These are phyloP conservation scores for Tripterygium wilfordii DNA, from an alignment of 177 flowering plant genomes.

Conservation along the genomic window DNA sequence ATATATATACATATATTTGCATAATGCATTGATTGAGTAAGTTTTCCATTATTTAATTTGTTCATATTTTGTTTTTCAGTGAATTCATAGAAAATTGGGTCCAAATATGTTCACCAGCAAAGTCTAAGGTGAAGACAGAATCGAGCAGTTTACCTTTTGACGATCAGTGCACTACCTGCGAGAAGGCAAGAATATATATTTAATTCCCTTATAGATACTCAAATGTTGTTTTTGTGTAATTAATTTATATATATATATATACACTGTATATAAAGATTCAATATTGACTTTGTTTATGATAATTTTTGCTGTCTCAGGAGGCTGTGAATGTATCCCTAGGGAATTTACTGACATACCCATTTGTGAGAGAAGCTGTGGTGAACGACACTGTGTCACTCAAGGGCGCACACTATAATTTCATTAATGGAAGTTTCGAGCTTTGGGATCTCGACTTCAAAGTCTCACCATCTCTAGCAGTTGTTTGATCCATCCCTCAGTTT, in stretches of 20 bases:
- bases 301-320: constrained; percentile 32
- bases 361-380: constrained; percentile 35
- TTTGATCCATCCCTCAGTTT: not conserved
- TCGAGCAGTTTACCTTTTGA: constrained; percentile 12
- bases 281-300: no score
- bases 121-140: constrained; percentile 33
- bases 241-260: no score
- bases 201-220: not conserved
- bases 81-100: constrained; percentile 63
- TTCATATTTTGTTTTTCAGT: no score
- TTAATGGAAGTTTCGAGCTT: constrained; percentile 41
- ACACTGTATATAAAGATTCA: no score
- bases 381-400: constrained; percentile 28
- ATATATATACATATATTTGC: no score
- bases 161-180: constrained; percentile 44
- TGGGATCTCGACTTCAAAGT: constrained; percentile 37
- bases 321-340: constrained; percentile 56
- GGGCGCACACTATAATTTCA: constrained; percentile 55
- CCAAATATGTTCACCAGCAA: constrained; percentile 40
- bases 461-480: constrained; percentile 12
- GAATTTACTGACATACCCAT: constrained; percentile 55
- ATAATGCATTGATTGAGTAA: no score
- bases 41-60: no score
- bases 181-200: constrained; percentile 33
- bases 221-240: not conserved